These are phyloP conservation scores for Fusarium floridanum DNA, from an alignment of 2,329 filamentous ascomycete species.

Conservation along the genomic window DNA sequence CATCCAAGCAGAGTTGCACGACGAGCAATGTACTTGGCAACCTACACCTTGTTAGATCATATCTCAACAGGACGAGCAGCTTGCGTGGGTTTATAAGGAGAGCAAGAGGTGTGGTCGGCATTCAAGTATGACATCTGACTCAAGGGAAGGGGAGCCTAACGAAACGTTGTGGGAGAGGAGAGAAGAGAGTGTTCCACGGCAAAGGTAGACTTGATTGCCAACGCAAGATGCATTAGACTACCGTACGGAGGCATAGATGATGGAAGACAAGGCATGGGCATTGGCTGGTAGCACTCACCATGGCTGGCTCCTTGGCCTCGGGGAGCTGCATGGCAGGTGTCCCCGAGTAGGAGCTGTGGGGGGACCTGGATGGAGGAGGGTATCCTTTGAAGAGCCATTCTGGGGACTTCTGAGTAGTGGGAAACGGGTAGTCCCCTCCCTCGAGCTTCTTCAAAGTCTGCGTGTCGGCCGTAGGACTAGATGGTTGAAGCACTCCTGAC, in stretches of 20 bases:
- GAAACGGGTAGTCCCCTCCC: constrained; percentile 19
- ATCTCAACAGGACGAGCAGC: background rate
- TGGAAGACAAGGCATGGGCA: background rate
- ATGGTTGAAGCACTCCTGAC: constrained; percentile 31
- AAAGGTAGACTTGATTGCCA: background rate
- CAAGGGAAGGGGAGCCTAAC: background rate
- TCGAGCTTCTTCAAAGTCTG: constrained; percentile 36
- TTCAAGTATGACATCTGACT: background rate
- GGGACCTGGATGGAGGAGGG: constrained; percentile 30
- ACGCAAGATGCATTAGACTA: constrained; percentile 8
- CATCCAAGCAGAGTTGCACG: constrained; percentile 45
- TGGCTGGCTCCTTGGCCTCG: constrained; percentile 32
- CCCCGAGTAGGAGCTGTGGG: constrained; percentile 39
- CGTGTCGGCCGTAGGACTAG: constrained; percentile 35
- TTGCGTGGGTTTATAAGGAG: background rate
- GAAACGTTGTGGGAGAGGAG: background rate
- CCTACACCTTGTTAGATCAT: constrained; percentile 25
- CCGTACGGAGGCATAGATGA: constrained; percentile 1
- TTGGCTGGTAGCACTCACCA: constrained; percentile 28
- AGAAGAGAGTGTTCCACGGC: background rate
- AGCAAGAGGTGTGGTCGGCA: background rate
- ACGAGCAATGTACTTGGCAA: constrained; percentile 45
- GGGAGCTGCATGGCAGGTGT: constrained; percentile 38
- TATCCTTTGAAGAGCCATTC: constrained; percentile 19
- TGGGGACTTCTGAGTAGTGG: background rate